Evolutionary conservation across 2,329 filamentous ascomycete species (phyloP).

Genomic region (Xylariaceae sp.): DNA sequence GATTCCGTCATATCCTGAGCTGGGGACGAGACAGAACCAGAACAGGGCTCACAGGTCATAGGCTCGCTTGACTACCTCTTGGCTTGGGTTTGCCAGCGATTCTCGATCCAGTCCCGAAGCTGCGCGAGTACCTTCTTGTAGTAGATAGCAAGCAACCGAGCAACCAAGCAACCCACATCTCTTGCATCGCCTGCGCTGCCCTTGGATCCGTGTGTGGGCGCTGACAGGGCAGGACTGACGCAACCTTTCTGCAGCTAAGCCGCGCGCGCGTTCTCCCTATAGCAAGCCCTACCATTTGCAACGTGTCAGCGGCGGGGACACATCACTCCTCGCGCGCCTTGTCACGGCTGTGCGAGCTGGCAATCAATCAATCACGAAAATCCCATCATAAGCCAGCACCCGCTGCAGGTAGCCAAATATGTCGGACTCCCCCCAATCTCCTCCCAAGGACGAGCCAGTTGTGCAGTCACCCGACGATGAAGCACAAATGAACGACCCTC

Average conservation of each 20-base stretch:
- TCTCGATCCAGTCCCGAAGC: background rate
- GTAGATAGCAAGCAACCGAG: constrained; percentile 22
- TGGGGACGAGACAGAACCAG: constrained; percentile 37
- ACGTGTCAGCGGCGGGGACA: constrained; percentile 55
- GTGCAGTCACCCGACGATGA: constrained; percentile 91
- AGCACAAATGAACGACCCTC: constrained; percentile 84
- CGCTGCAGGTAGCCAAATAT: constrained; percentile 77
- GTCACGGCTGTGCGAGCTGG: constrained; percentile 51
- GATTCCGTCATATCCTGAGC: constrained; percentile 44
- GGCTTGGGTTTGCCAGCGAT: constrained; percentile 8
- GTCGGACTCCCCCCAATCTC: constrained; percentile 81
- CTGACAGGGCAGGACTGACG: constrained; percentile 44
- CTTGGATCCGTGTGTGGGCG: constrained; percentile 28
- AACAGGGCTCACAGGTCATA: background rate
- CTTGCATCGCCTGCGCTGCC: too few species aligned
- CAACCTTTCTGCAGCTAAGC: constrained; percentile 49
- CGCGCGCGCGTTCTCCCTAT: constrained; percentile 34
- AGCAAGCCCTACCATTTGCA: constrained; percentile 52
- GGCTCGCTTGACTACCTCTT: constrained; percentile 28
- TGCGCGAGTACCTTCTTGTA: background rate
- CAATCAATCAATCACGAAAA: constrained; percentile 49
- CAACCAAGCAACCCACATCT: constrained; percentile 23
- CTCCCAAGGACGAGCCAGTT: constrained; percentile 90
- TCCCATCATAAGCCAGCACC: constrained; percentile 55
- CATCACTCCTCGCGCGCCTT: constrained; percentile 47